These are phyloP conservation scores for Oldenlandia corymbosa DNA, from an alignment of 257 asterid genomes.

Conservation along the genomic window DNA sequence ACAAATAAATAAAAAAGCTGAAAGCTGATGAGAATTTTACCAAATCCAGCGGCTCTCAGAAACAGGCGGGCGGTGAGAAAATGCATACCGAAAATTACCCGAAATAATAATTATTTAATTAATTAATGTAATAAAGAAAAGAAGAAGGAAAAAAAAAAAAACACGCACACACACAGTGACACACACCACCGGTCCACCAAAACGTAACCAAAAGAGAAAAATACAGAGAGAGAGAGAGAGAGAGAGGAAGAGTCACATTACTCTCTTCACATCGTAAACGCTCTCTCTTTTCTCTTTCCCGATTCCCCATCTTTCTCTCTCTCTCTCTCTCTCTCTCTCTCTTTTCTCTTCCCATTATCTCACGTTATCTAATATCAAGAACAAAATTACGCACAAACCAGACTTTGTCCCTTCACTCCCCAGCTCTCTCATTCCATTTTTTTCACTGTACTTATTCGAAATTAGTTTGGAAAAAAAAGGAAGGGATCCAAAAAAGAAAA, in stretches of 20 bases:
- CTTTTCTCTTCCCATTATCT: too few species aligned
- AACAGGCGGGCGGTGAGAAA: conserved; percentile 25
- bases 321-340: conserved; percentile 15
- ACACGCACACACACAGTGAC: conserved; percentile 8
- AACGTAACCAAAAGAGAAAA: conserved; percentile 6
- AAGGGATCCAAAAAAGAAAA: too few species aligned
- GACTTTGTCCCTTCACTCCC: conserved; percentile 1
- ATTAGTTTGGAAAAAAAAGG: background rate
- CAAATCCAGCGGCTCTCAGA: conserved; percentile 31
- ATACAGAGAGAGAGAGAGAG: too few species aligned
- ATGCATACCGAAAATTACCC: background rate
- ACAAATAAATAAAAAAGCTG: too few species aligned
- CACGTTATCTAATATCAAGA: background rate
- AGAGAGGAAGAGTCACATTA: conserved; percentile 40
- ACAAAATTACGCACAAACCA: too few species aligned
- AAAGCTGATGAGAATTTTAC: background rate
- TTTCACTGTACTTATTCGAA: background rate
- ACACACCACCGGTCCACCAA: background rate
- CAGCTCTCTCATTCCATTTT: conserved; percentile 1
- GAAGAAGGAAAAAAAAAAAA: conserved; percentile 9
- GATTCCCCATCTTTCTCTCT: too few species aligned
- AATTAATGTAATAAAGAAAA: conserved; percentile 2
- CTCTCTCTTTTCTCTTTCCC: conserved; percentile 1
- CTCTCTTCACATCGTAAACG: conserved; percentile 29
- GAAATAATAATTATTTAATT: too few species aligned